These are phyloP conservation scores for Durotheca rogersii DNA, from an alignment of 495 filamentous ascomycete species.

Conservation along the genomic window DNA sequence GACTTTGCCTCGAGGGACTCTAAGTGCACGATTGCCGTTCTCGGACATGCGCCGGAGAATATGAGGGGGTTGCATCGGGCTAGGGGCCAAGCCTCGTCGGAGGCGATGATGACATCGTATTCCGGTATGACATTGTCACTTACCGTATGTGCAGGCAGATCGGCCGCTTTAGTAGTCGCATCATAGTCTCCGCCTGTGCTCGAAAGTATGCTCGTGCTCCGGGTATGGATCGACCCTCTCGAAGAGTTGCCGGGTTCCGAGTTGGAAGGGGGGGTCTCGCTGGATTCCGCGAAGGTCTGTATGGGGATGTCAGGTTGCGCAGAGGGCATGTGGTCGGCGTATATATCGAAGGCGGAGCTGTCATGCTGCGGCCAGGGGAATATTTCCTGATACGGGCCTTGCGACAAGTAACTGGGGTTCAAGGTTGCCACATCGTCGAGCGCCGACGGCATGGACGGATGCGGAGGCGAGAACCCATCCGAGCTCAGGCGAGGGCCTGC, in stretches of 20 bases:
- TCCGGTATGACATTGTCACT: conserved; percentile 44
- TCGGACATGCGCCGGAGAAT: conserved; percentile 53
- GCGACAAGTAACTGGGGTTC: conserved; percentile 28
- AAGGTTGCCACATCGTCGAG: conserved; percentile 43
- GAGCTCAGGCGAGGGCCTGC: conserved; percentile 36
- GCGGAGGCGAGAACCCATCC: conserved; percentile 39
- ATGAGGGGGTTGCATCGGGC: conserved; percentile 57
- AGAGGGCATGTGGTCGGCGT: conserved; percentile 30
- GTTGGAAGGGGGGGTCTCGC: conserved; percentile 37
- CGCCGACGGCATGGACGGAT: conserved; percentile 32
- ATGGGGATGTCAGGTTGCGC: conserved; percentile 34
- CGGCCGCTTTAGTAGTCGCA: conserved; percentile 32
- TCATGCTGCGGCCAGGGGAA: no score
- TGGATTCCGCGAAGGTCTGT: conserved; percentile 34
- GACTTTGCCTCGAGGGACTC: conserved; percentile 59
- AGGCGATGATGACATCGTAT: conserved; percentile 52
- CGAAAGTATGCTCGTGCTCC: conserved; percentile 48
- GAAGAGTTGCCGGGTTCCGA: conserved; percentile 45
- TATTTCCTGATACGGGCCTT: no score
- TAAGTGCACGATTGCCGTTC: conserved; percentile 58
- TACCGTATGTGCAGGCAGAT: conserved; percentile 27
- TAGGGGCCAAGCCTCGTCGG: conserved; percentile 57
- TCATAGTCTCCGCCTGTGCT: conserved; percentile 42
- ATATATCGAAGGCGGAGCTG: no score
- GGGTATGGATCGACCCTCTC: conserved; percentile 46